phyloP scores from a whole-genome alignment of 78 protist genomes.

The Tieghemostelium lacteum region DNA sequence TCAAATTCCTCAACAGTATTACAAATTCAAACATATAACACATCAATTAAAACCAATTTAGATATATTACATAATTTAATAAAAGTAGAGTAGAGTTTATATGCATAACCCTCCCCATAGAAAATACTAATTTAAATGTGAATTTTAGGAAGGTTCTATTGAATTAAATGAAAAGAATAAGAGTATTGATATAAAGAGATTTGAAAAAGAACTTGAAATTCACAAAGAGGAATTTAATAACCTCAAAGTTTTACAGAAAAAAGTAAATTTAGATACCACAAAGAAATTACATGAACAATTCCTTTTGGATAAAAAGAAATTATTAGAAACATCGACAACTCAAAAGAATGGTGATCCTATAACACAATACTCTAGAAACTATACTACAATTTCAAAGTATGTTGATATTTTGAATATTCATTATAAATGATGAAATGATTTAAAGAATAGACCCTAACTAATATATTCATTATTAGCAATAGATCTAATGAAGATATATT shows the following conservation, averaged over 20 bases:
- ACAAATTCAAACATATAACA: slow-evolving; percentile 29
- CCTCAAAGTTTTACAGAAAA: slow-evolving; percentile 59
- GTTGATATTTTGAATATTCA: too few relatives aligned
- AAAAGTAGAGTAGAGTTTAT: slow-evolving; percentile 9
- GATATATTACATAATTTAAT: slow-evolving; percentile 21
- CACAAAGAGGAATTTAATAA: slow-evolving; percentile 69
- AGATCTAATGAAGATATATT: slow-evolving; percentile 37
- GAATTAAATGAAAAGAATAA: slow-evolving; percentile 23
- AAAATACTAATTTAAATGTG: neutral
- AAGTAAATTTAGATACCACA: slow-evolving; percentile 39
- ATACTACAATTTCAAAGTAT: neutral
- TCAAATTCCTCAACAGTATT: slow-evolving; percentile 21
- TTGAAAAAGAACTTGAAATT: slow-evolving; percentile 44
- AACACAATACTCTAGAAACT: slow-evolving; percentile 15
- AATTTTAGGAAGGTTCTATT: neutral
- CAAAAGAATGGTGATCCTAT: slow-evolving; percentile 39
- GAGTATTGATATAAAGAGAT: slow-evolving; percentile 1
- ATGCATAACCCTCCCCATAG: neutral
- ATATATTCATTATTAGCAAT: too few relatives aligned
- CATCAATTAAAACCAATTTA: slow-evolving; percentile 25
- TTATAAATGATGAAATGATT: neutral
- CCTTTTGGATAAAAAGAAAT: slow-evolving; percentile 25
- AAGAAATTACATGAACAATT: slow-evolving; percentile 52
- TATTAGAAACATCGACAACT: too few relatives aligned
- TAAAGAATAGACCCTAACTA: too few relatives aligned